A percentile compares a stretch with the other conserved stretches of the same genome.
Evolutionary conservation across 2,329 filamentous ascomycete species (phyloP).

Genomic region (Monosporascus sp.): DNA sequence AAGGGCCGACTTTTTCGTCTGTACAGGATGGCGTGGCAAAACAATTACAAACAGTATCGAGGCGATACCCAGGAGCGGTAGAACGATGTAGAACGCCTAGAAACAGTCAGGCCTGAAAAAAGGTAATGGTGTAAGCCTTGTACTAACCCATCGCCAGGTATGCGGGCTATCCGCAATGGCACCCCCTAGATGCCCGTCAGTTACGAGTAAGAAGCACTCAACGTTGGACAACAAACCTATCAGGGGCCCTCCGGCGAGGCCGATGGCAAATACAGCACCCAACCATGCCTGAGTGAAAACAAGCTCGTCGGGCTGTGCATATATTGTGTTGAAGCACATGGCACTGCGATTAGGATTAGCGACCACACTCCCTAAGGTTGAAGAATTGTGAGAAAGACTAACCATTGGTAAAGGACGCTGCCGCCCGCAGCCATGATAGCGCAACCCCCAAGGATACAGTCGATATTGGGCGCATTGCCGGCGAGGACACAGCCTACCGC

Average conservation of each 20-base stretch:
- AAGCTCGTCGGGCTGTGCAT: slow-evolving; percentile 13
- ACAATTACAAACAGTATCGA: slow-evolving; percentile 35
- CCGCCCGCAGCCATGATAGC: slow-evolving; percentile 27
- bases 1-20: slow-evolving; percentile 10
- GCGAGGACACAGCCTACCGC: slow-evolving; percentile 24
- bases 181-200: slow-evolving; percentile 13
- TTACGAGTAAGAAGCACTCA: slow-evolving; percentile 6
- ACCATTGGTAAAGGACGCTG: slow-evolving; percentile 28
- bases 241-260: slow-evolving; percentile 18
- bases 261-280: slow-evolving; percentile 22
- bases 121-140: neutral
- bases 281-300: slow-evolving; percentile 11
- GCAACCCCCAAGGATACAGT: slow-evolving; percentile 27
- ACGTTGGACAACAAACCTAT: slow-evolving; percentile 21
- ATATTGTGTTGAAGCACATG: slow-evolving; percentile 17
- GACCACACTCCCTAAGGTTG: neutral
- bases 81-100: slow-evolving; percentile 15
- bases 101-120: neutral
- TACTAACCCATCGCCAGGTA: slow-evolving; percentile 35
- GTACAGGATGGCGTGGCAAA: slow-evolving; percentile 30
- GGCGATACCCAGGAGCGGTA: slow-evolving; percentile 10
- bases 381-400: neutral
- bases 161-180: slow-evolving; percentile 28
- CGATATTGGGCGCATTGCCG: slow-evolving; percentile 24
- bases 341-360: slow-evolving; percentile 1